Percentiles rank a stretch among this genome's conserved stretches.
phyloP scores from a whole-genome alignment of 768 basidiomycete genomes.

The Leccinum barrowsii region DNA sequence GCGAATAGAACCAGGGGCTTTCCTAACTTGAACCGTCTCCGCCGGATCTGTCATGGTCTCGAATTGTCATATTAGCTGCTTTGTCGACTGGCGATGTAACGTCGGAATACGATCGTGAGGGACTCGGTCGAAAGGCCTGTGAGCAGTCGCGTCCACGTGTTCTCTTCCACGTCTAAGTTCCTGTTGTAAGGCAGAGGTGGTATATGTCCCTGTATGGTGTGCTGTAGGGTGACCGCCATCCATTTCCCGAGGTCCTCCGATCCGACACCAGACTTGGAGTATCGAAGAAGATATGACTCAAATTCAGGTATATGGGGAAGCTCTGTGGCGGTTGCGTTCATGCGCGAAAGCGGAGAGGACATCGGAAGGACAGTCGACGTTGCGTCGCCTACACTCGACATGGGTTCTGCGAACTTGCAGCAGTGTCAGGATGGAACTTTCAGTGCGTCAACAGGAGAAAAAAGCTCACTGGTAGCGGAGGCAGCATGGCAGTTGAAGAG shows the following conservation, averaged over 20 bases:
- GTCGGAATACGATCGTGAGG: too few relatives aligned
- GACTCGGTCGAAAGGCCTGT: conserved; percentile 1
- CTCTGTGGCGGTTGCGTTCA: conserved; percentile 7
- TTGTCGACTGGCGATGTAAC: too few relatives aligned
- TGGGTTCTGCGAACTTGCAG: background rate
- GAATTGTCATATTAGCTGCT: too few relatives aligned
- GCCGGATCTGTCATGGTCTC: conserved; percentile 15
- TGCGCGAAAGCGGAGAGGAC: conserved; percentile 12
- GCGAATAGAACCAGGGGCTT: too few relatives aligned
- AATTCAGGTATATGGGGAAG: background rate
- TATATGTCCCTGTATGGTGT: background rate
- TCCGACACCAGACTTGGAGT: conserved; percentile 11
- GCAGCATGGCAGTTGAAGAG: background rate
- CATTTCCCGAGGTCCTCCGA: conserved; percentile 23
- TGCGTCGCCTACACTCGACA: conserved; percentile 18
- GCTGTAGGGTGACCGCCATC: background rate
- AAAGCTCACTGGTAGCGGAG: background rate
- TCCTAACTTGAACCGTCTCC: too few relatives aligned
- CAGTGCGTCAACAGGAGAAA: background rate
- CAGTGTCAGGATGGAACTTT: background rate
- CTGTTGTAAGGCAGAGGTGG: background rate
- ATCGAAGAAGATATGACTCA: background rate
- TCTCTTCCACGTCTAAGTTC: background rate
- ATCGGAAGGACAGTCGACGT: conserved; percentile 11
- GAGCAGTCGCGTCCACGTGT: background rate